Conservation (phyloP, 2,329 filamentous ascomycete genomes). For the Penicillium sp. region DNA sequence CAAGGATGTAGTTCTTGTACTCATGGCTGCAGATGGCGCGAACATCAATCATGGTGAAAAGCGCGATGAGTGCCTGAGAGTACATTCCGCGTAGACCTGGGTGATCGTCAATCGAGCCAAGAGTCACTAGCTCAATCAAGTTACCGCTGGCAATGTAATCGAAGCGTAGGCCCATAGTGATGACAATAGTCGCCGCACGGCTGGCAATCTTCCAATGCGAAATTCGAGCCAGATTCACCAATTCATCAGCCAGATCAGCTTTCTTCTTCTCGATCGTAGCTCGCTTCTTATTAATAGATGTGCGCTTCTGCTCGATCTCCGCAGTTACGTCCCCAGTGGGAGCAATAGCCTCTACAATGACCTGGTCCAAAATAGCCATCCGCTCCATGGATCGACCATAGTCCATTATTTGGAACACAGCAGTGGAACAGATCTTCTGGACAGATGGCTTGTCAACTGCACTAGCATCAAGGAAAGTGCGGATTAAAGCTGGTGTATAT, state of each 20-base stretch:
- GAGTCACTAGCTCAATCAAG: conserved; percentile 79
- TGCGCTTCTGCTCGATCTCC: conserved; percentile 60
- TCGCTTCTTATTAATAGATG: conserved; percentile 73
- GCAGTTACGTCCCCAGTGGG: conserved; percentile 64
- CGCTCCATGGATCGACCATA: conserved; percentile 87
- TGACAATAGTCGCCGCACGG: conserved; percentile 83
- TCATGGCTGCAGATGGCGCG: conserved; percentile 82
- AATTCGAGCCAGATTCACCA: conserved; percentile 72
- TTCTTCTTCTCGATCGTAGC: conserved; percentile 81
- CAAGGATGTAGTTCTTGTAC: conserved; percentile 81
- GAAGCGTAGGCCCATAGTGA: conserved; percentile 89
- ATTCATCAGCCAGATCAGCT: conserved; percentile 72
- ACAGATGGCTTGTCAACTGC: conserved; percentile 92
- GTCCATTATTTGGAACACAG: conserved; percentile 82
- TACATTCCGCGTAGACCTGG: conserved; percentile 81
- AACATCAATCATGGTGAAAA: conserved; percentile 85
- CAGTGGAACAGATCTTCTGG: conserved; percentile 79
- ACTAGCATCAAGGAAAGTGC: conserved; percentile 84
- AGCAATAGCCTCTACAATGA: conserved; percentile 69
- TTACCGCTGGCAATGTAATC: conserved; percentile 78
- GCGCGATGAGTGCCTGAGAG: conserved; percentile 71
- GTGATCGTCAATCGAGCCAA: conserved; percentile 85
- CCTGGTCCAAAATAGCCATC: conserved; percentile 77
- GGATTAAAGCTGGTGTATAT: conserved; percentile 86
- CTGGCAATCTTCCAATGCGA: conserved; percentile 97